phyloP scores from a whole-genome alignment of 495 filamentous ascomycete species.

The Barbatosphaeria neglecta region DNA sequence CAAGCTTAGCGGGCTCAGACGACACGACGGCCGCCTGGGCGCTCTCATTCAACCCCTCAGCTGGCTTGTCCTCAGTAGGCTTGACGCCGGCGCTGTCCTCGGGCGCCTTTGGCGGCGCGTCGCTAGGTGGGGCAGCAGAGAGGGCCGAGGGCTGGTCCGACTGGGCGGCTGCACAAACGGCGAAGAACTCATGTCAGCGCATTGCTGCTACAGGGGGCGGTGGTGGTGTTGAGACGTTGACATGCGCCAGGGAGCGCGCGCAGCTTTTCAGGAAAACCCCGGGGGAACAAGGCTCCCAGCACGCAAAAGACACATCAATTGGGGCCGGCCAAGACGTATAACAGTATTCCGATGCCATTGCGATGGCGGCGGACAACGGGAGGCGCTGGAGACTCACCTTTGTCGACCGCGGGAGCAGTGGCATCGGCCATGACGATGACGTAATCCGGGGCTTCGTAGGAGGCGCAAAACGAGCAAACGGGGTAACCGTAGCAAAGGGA shows the following conservation, averaged over 20 bases:
- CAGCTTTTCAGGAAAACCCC: too few species aligned
- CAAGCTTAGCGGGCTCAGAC: not conserved
- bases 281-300: not conserved
- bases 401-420: constrained; percentile 24
- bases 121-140: not conserved
- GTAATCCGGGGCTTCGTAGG: constrained; percentile 13
- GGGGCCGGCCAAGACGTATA: not conserved
- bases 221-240: too few species aligned
- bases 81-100: not conserved
- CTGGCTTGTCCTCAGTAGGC: not conserved
- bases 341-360: not conserved
- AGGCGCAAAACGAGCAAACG: not conserved
- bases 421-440: constrained; percentile 32
- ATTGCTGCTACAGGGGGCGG: too few species aligned
- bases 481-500: not conserved
- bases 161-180: constrained; percentile 5
- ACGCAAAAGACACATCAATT: not conserved
- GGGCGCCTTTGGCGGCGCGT: not conserved
- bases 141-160: constrained; percentile 4
- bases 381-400: constrained; percentile 21
- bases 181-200: constrained; percentile 4
- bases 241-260: too few species aligned
- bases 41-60: not conserved
- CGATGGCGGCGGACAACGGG: not conserved
- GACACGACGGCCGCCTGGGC: not conserved